Conservation (phyloP, 2,329 filamentous ascomycete genomes). For the Aspergillus amoenus region DNA sequence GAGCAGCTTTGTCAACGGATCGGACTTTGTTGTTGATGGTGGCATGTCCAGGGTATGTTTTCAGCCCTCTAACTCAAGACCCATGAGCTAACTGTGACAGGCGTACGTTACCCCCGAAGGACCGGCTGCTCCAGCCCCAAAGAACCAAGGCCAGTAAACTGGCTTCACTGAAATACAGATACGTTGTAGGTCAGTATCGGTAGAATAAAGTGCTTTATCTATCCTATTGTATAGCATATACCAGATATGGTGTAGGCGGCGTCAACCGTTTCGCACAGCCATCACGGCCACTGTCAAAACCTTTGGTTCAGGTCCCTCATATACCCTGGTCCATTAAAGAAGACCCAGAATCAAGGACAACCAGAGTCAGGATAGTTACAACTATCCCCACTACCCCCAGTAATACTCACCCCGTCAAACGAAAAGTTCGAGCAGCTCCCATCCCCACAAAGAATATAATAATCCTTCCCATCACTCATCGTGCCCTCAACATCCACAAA, state of each 20-base stretch:
- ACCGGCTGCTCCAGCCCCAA: conserved; percentile 53
- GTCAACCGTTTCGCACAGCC: no score
- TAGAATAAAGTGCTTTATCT: no score
- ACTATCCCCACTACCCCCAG: conserved; percentile 32
- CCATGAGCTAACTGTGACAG: conserved; percentile 27
- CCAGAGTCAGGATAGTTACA: conserved; percentile 23
- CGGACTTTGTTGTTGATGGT: conserved; percentile 92
- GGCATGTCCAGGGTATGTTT: conserved; percentile 75
- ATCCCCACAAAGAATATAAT: conserved; percentile 41
- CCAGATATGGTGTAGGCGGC: no score
- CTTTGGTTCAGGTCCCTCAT: no score
- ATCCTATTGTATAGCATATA: no score
- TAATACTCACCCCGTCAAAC: conserved; percentile 38
- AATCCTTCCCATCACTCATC: conserved; percentile 33
- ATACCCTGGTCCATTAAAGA: not conserved
- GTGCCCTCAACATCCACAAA: conserved; percentile 40
- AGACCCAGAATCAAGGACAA: conserved; percentile 4
- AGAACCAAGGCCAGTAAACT: conserved; percentile 44
- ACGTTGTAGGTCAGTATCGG: no score
- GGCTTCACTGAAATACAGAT: not conserved
- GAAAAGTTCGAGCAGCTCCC: conserved; percentile 40
- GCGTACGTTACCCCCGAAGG: conserved; percentile 72
- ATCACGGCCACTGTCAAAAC: no score
- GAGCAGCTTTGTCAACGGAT: conserved; percentile 84
- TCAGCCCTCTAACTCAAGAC: no score